Conservation (phyloP, 305 asterid species). For the Fraxinus xanthoxyloides region DNA sequence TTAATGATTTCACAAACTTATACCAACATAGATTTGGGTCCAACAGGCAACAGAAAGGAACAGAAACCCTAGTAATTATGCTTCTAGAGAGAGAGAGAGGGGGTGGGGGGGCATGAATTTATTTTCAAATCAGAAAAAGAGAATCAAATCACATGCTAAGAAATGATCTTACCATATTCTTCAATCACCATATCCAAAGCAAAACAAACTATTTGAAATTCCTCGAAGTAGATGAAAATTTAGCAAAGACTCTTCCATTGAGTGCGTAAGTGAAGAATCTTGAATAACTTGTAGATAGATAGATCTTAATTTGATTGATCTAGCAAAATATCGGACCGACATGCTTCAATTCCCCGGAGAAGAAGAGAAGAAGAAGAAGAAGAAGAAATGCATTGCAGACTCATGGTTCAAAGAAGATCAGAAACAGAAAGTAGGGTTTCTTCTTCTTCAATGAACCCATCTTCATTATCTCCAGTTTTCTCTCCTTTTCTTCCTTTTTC, state of each 20-base stretch:
- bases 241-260: neutral
- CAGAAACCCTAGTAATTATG: neutral
- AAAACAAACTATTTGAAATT: neutral
- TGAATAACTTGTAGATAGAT: neutral
- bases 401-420: neutral
- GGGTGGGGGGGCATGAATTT: neutral
- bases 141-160: conserved; percentile 11
- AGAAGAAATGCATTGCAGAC: conserved; percentile 13
- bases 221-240: neutral
- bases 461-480: neutral
- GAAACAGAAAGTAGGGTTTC: conserved; percentile 48
- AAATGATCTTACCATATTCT: neutral
- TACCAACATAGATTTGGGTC: conserved; percentile 14
- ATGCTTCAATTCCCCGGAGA: conserved; percentile 62
- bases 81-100: neutral
- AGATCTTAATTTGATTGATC: conserved; percentile 19
- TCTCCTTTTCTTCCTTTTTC: conserved; percentile 16
- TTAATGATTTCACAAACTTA: neutral
- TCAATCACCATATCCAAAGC: neutral
- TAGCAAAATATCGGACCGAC: conserved; percentile 55
- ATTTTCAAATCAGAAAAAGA: neutral
- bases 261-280: neutral
- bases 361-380: conserved; percentile 18
- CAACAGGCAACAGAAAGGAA: neutral
- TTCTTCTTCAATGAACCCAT: conserved; percentile 29